Evolutionary conservation across 306 rosid species (phyloP).

Genomic region (Malus asiatica): DNA sequence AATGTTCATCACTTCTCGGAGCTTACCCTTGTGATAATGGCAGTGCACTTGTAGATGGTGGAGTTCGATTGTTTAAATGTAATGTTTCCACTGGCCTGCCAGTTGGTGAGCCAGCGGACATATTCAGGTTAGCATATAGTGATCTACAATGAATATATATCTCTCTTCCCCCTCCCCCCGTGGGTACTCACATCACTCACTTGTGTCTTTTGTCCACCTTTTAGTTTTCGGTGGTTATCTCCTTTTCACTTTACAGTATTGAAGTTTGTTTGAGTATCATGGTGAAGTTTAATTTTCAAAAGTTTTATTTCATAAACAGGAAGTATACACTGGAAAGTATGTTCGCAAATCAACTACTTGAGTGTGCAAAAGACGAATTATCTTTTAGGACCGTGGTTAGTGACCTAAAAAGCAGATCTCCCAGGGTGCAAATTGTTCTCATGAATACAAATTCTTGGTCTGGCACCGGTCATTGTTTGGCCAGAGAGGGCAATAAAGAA

Average conservation of each 20-base stretch:
- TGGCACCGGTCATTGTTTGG: slow-evolving; percentile 46
- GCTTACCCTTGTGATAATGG: slow-evolving; percentile 70
- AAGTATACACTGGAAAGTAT: slow-evolving; percentile 61
- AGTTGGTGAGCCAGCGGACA: slow-evolving; percentile 41
- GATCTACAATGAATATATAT: not conserved
- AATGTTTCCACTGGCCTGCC: slow-evolving; percentile 55
- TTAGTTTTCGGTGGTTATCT: not conserved
- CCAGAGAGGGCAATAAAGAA: slow-evolving; percentile 22
- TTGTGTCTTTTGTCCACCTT: not conserved
- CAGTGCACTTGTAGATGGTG: slow-evolving; percentile 60
- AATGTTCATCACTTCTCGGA: slow-evolving; percentile 70
- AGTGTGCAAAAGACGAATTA: slow-evolving; percentile 69
- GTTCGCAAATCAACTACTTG: slow-evolving; percentile 69
- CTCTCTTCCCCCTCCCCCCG: not conserved
- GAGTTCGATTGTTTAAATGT: slow-evolving; percentile 81
- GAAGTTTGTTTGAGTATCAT: slow-evolving; percentile 2
- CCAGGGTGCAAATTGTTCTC: slow-evolving; percentile 61
- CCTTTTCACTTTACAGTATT: not conserved
- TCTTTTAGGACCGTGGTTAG: slow-evolving; percentile 74
- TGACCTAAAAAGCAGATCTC: slow-evolving; percentile 57
- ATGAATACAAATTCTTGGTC: slow-evolving; percentile 73
- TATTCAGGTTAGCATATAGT: slow-evolving; percentile 59
- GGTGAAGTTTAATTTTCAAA: slow-evolving; percentile 5
- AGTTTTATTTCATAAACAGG: slow-evolving; percentile 35
- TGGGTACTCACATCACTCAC: not conserved